phyloP scores from a whole-genome alignment of 1,284 basidiomycete genomes.

The Sanghuangporus weigelae region DNA sequence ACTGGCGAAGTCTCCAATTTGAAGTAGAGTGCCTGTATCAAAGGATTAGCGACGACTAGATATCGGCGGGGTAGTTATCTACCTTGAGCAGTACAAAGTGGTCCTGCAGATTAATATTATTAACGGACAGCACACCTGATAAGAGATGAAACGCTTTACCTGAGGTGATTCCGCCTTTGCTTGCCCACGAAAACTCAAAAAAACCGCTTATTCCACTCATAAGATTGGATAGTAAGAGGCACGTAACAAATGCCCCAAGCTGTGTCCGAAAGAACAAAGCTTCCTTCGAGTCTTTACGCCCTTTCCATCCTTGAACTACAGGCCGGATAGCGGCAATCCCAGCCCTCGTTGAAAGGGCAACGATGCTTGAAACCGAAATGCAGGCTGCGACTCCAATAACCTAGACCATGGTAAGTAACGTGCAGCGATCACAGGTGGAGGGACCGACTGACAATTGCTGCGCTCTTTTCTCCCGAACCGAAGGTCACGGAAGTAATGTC shows the following conservation, averaged over 20 bases:
- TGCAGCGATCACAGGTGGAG: not conserved
- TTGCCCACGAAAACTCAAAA: slow-evolving; percentile 42
- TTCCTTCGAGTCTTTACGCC: slow-evolving; percentile 31
- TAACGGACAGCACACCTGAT: not conserved
- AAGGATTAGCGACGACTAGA: slow-evolving; percentile 19
- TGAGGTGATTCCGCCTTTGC: slow-evolving; percentile 37
- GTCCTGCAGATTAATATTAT: slow-evolving; percentile 23
- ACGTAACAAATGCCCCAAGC: slow-evolving; percentile 59
- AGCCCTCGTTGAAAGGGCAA: slow-evolving; percentile 40
- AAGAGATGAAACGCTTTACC: slow-evolving; percentile 33
- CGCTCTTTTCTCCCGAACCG: slow-evolving; percentile 30
- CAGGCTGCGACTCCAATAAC: slow-evolving; percentile 47
- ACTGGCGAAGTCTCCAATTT: slow-evolving; percentile 54
- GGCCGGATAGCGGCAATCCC: slow-evolving; percentile 35
- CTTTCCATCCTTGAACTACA: slow-evolving; percentile 16
- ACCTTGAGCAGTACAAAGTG: slow-evolving; percentile 55
- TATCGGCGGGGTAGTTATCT: not conserved
- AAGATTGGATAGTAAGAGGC: slow-evolving; percentile 54
- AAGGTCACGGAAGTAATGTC: slow-evolving; percentile 19
- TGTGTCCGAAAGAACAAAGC: slow-evolving; percentile 65
- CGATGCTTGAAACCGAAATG: slow-evolving; percentile 46
- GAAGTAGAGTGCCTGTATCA: slow-evolving; percentile 45
- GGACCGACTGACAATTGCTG: slow-evolving; percentile 39
- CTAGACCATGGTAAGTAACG: slow-evolving; percentile 27
- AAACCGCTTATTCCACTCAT: slow-evolving; percentile 48